Evolutionary conservation across 352 stramenopile species (phyloP), one percentile per base, ranked within the genome.

Genomic region (Globisporangium irregulare): DNA sequence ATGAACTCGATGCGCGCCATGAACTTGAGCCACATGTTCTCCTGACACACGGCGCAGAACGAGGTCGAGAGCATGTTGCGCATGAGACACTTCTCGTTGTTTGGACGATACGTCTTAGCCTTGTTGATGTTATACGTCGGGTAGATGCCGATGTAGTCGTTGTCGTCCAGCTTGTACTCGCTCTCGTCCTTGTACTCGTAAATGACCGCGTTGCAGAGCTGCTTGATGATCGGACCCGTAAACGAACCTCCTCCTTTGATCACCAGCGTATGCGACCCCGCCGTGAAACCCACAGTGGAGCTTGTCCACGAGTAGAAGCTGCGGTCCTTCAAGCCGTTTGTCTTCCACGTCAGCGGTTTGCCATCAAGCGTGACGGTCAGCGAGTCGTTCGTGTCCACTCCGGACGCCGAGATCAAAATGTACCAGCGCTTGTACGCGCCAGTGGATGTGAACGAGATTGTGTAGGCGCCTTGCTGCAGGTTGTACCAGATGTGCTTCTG

Each of bases 11-110:
- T 57, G 9, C 74, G 74, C 48, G 60, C 62, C 12, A 81, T 22
- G 64, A 81, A 77, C 62, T 76, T 20, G 32, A 57, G 69, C 74
- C 74, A 81, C 70, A 81, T 78, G 56, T 78, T 78, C 66, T 80
- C 73, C 22, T 75, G 67, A 63, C 76, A 82, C 43, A 79, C 69
- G n/a, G 20, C 14, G 71, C 76, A 82, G 55, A 82, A 82, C 27
- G n/a, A 34, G 1, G 67, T 67, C 61, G 71, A 76, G 36, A 46
- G 64, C 70, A 82, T 79, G 73, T 82, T 78, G 66, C 76, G 76
- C 76, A 82, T 80, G 43, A 80, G 55, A 67, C 76, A 82, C 41
- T 61, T 71, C 59, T 80, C 72, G 67, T 75, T 74, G 65, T 72
- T 59, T 10, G 76, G 76, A 15, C 76, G 76, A 32, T 70, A 73